These are phyloP conservation scores for Hemileia vastatrix DNA, from an alignment of 1,284 basidiomycete genomes.

Conservation along the genomic window DNA sequence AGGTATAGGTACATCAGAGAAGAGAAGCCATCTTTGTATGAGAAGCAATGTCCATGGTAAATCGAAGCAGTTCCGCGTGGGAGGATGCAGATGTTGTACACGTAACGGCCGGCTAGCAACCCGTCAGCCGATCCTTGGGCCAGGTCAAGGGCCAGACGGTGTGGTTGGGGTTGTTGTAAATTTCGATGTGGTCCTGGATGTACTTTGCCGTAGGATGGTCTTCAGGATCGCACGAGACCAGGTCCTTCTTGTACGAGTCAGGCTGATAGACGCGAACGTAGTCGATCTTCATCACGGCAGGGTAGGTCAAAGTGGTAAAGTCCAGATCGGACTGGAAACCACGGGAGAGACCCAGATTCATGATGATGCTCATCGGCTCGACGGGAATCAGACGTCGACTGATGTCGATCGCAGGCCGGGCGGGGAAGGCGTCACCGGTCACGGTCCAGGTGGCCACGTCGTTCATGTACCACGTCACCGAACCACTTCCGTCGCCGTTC, in stretches of 20 bases:
- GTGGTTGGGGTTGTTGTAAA: constrained; percentile 39
- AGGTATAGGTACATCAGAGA: too few species aligned
- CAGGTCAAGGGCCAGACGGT: too few species aligned
- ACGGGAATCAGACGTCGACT: constrained; percentile 62
- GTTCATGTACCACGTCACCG: constrained; percentile 56
- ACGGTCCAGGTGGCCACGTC: constrained; percentile 53
- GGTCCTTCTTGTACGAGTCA: constrained; percentile 25
- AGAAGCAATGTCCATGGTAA: too few species aligned
- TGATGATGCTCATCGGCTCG: constrained; percentile 54
- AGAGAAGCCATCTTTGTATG: too few species aligned
- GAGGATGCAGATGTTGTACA: too few species aligned
- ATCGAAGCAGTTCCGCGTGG: too few species aligned
- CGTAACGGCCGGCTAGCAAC: too few species aligned
- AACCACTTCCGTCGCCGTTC: constrained; percentile 45
- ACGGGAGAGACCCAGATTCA: constrained; percentile 44
- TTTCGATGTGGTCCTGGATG: constrained; percentile 37
- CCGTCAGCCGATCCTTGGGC: too few species aligned
- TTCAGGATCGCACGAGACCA: constrained; percentile 37
- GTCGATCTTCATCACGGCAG: constrained; percentile 47
- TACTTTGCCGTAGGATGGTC: constrained; percentile 37
- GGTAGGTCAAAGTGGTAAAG: constrained; percentile 45
- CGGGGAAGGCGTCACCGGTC: constrained; percentile 52
- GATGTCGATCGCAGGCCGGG: constrained; percentile 53
- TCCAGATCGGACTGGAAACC: constrained; percentile 48
- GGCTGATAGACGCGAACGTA: constrained; percentile 49